Conservation (phyloP, 495 filamentous ascomycete genomes). For the Penicillium paxilli region DNA sequence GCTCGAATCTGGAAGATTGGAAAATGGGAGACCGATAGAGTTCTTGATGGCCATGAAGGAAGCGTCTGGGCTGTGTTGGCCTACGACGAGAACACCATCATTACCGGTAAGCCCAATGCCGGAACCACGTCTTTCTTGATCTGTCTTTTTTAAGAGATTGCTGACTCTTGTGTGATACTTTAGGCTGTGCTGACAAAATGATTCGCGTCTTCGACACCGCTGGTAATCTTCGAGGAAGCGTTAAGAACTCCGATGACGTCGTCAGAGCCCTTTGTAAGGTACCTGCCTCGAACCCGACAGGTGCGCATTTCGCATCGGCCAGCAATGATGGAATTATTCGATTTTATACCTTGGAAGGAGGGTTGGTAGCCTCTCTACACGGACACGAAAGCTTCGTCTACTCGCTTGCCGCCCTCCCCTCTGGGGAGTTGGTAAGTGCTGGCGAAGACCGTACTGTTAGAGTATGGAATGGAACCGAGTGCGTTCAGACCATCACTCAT, state of each 20-base stretch:
- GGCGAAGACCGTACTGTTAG: conserved; percentile 91
- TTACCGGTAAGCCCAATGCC: conserved; percentile 62
- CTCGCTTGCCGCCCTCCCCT: conserved; percentile 71
- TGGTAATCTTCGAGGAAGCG: conserved; percentile 63
- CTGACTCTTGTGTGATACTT: not conserved
- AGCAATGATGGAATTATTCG: conserved; percentile 86
- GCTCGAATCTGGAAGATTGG: conserved; percentile 75
- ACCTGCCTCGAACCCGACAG: conserved; percentile 72
- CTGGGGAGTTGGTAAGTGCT: conserved; percentile 85
- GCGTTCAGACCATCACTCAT: conserved; percentile 94
- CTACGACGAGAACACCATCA: conserved; percentile 74
- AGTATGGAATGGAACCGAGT: conserved; percentile 80
- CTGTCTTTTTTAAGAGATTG: not conserved
- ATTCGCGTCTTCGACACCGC: conserved; percentile 77
- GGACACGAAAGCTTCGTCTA: conserved; percentile 98
- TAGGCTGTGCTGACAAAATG: conserved; percentile 79
- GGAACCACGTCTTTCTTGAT: not conserved
- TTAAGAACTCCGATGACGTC: conserved; percentile 74
- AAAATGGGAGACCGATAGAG: conserved; percentile 71
- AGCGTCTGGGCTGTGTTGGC: conserved; percentile 90
- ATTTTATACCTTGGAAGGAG: conserved; percentile 77
- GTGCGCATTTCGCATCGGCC: conserved; percentile 83
- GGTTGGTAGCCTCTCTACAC: conserved; percentile 68
- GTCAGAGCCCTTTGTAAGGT: conserved; percentile 84
- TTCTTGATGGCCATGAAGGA: conserved; percentile 74